A percentile compares a stretch with the other conserved stretches of the same genome.
Evolutionary conservation across 768 basidiomycete species (phyloP).

Genomic region (Russula olivacea): DNA sequence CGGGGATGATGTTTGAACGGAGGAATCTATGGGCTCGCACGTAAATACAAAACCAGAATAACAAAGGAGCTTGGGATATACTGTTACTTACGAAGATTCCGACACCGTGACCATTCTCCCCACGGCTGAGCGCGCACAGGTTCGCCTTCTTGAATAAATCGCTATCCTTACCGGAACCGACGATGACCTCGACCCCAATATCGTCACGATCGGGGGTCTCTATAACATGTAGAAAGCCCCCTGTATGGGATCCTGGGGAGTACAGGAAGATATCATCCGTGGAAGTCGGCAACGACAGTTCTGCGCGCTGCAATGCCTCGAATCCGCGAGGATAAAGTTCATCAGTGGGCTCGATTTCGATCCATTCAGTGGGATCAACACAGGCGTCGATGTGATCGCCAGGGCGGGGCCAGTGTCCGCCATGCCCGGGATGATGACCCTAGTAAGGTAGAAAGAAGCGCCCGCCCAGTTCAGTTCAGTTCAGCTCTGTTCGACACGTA

Average conservation of each 20-base stretch:
- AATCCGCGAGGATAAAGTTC: background rate
- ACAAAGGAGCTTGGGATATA: too few relatives aligned
- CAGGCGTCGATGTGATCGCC: constrained; percentile 4
- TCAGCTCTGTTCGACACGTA: too few relatives aligned
- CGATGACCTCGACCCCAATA: constrained; percentile 18
- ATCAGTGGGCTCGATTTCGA: background rate
- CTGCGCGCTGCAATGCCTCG: constrained; percentile 1
- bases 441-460: background rate
- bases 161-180: background rate
- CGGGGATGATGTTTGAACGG: background rate
- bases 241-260: background rate
- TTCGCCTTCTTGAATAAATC: constrained; percentile 1
- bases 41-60: background rate
- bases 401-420: background rate
- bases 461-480: background rate
- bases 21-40: background rate
- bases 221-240: constrained; percentile 1
- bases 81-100: constrained; percentile 12
- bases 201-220: constrained; percentile 10
- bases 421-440: background rate
- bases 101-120: constrained; percentile 9
- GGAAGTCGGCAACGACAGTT: constrained; percentile 11
- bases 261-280: constrained; percentile 12
- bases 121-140: constrained; percentile 10
- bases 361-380: constrained; percentile 9